Percentiles rank a stretch among this genome's conserved stretches.
These are phyloP conservation scores for Geranium brycei DNA, from an alignment of 345 rosid genomes.

Conservation along the genomic window DNA sequence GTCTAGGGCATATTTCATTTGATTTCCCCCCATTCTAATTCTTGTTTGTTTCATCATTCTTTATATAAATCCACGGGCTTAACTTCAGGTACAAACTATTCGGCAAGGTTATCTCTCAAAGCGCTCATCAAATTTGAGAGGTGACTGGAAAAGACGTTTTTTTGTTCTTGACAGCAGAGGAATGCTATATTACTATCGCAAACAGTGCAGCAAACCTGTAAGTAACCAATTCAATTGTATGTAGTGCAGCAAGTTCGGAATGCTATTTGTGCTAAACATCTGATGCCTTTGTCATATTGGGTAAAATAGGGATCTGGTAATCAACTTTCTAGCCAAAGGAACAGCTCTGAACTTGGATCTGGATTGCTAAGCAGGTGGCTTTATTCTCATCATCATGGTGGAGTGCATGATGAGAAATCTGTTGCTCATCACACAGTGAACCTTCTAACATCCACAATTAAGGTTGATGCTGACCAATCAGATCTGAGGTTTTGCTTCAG, in stretches of 20 bases:
- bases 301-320: slow-evolving; percentile 49
- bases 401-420: slow-evolving; percentile 95
- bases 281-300: background rate
- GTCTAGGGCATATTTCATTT: background rate
- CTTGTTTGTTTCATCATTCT: slow-evolving; percentile 2
- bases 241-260: background rate
- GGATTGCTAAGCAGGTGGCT: slow-evolving; percentile 95
- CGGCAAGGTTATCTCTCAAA: slow-evolving; percentile 98
- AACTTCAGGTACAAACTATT: slow-evolving; percentile 80
- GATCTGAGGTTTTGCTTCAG: slow-evolving; percentile 98
- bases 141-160: slow-evolving; percentile 99
- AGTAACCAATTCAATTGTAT: slow-evolving; percentile 33
- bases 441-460: slow-evolving; percentile 92
- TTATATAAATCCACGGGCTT: background rate
- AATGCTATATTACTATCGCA: slow-evolving; percentile 92
- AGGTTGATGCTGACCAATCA: slow-evolving; percentile 94
- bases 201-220: slow-evolving; percentile 82
- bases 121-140: slow-evolving; percentile 90
- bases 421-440: slow-evolving; percentile 99
- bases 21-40: slow-evolving; percentile 4
- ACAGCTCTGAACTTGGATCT: slow-evolving; percentile 92
- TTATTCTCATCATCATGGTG: slow-evolving; percentile 87
- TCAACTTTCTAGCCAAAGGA: slow-evolving; percentile 77
- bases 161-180: slow-evolving; percentile 99
- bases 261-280: background rate